These are phyloP conservation scores for Coniferiporia sulphurascens DNA, from an alignment of 1,284 basidiomycete species.

Conservation along the genomic window DNA sequence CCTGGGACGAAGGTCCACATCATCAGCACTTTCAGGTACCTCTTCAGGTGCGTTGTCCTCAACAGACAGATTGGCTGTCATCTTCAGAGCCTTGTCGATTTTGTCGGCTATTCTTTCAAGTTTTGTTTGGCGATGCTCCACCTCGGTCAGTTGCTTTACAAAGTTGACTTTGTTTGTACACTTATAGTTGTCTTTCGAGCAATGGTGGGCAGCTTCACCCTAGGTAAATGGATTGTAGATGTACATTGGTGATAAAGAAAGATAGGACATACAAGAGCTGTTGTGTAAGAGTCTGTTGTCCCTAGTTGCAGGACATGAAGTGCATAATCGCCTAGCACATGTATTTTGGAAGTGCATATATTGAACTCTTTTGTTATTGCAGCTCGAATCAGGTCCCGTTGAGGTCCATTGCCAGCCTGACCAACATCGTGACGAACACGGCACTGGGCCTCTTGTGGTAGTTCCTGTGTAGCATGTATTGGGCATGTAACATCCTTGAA, in stretches of 20 bases:
- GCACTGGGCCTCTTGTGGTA: slow-evolving; percentile 18
- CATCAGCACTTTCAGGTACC: background rate
- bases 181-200: slow-evolving; percentile 20
- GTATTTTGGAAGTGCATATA: slow-evolving; percentile 25
- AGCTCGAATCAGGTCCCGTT: background rate
- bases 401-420: background rate
- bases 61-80: background rate
- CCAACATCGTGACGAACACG: slow-evolving; percentile 1
- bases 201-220: slow-evolving; percentile 20
- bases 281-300: slow-evolving; percentile 25
- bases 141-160: slow-evolving; percentile 19
- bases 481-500: slow-evolving; percentile 21
- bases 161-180: slow-evolving; percentile 19
- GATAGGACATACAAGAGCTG: slow-evolving; percentile 25
- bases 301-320: slow-evolving; percentile 19
- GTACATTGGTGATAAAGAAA: background rate
- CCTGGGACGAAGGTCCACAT: slow-evolving; percentile 17
- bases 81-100: background rate
- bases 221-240: background rate
- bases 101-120: background rate
- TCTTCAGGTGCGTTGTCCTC: background rate
- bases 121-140: slow-evolving; percentile 13
- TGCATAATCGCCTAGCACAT: slow-evolving; percentile 22
- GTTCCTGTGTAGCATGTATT: slow-evolving; percentile 21
- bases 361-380: slow-evolving; percentile 17